Evolutionary conservation across 495 filamentous ascomycete species (phyloP).

Genomic region (Pyrenula massariospora): DNA sequence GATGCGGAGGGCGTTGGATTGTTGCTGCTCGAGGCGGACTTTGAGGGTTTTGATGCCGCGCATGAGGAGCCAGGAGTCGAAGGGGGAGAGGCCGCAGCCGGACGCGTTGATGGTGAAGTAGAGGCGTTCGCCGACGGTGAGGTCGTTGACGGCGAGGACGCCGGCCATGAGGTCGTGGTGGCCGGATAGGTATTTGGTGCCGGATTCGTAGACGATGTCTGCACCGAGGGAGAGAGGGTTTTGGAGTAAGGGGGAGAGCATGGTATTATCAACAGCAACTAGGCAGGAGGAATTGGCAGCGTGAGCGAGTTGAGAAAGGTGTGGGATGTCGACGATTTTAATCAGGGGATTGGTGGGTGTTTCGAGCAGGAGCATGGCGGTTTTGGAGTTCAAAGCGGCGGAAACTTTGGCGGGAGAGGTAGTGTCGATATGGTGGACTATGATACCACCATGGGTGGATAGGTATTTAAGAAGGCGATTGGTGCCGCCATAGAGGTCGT

Average conservation of each 20-base stretch:
- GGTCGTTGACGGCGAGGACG: constrained; percentile 80
- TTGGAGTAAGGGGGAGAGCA: constrained; percentile 86
- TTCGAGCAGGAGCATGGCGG: constrained; percentile 91
- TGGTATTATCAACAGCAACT: constrained; percentile 93
- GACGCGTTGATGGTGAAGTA: constrained; percentile 95
- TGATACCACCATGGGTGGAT: constrained; percentile 71
- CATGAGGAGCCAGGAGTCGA: constrained; percentile 91
- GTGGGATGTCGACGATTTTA: constrained; percentile 87
- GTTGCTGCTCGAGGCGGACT: constrained; percentile 97
- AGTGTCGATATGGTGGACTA: constrained; percentile 94
- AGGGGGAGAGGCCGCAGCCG: constrained; percentile 85
- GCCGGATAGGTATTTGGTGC: constrained; percentile 94
- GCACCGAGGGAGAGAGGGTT: constrained; percentile 91
- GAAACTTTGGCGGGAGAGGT: constrained; percentile 58
- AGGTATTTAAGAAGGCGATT: constrained; percentile 90
- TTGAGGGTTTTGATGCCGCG: constrained; percentile 91
- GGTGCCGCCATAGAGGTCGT: constrained; percentile 93
- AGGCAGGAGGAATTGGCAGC: constrained; percentile 68
- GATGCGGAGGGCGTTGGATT: constrained; percentile 78
- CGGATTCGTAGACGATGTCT: constrained; percentile 93
- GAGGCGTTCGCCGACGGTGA: constrained; percentile 70
- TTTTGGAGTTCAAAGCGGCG: constrained; percentile 61
- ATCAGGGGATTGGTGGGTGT: constrained; percentile 96
- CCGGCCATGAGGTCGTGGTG: constrained; percentile 99
- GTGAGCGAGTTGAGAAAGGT: constrained; percentile 65